phyloP scores from a whole-genome alignment of 352 stramenopile genomes.

The Achlya hypogyna region DNA sequence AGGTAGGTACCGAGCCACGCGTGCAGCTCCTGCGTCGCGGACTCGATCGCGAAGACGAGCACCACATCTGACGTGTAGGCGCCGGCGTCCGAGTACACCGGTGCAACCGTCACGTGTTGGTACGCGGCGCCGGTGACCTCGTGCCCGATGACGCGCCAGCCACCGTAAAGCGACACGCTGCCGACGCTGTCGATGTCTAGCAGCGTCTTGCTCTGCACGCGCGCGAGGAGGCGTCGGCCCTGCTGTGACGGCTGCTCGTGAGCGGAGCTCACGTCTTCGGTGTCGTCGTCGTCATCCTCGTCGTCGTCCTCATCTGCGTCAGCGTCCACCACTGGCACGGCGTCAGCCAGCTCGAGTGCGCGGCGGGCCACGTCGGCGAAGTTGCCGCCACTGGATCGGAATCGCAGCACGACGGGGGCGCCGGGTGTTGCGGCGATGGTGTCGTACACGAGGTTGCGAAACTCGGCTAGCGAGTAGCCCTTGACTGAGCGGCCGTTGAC shows the following conservation, averaged over 20 bases:
- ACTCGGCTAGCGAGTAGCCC: background rate
- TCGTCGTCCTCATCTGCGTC: constrained; percentile 9
- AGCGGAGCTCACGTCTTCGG: constrained; percentile 27
- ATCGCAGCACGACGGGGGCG: constrained; percentile 1
- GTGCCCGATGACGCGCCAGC: constrained; percentile 40
- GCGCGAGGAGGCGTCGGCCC: background rate
- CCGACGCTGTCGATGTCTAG: constrained; percentile 43
- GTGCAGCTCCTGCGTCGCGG: constrained; percentile 37
- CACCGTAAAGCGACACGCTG: constrained; percentile 65
- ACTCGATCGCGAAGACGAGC: constrained; percentile 53
- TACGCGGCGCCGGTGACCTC: constrained; percentile 29
- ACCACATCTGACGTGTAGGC: constrained; percentile 61
- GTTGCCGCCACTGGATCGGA: constrained; percentile 6
- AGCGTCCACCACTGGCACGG: background rate
- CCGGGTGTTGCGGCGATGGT: background rate
- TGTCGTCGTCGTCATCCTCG: background rate
- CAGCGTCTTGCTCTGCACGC: background rate
- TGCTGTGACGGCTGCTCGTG: constrained; percentile 24
- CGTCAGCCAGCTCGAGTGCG: background rate
- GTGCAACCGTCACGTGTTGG: constrained; percentile 43
- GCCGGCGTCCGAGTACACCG: constrained; percentile 65
- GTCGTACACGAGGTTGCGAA: background rate
- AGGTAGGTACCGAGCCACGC: constrained; percentile 48
- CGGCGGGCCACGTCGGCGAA: background rate
- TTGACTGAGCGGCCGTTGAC: constrained; percentile 33